phyloP scores from a whole-genome alignment of 805 yeast species.

The Lachancea meyersii region DNA sequence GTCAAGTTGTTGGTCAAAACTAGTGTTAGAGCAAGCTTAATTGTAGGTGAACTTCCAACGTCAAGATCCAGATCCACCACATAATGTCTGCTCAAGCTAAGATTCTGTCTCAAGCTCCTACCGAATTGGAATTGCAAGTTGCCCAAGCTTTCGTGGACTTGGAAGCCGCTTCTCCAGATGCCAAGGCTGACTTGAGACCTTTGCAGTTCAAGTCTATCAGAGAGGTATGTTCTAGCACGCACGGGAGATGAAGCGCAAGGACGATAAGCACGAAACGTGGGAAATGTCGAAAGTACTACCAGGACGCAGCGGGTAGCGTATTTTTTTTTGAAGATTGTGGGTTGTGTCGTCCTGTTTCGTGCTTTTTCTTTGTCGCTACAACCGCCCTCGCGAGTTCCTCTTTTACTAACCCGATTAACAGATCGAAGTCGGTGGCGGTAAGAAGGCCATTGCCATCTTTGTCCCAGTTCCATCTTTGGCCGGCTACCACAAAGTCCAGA shows the following conservation, averaged over 20 bases:
- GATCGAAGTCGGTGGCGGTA: constrained; percentile 96
- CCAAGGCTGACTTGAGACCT: constrained; percentile 96
- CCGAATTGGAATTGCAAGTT: constrained; percentile 98
- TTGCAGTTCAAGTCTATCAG: constrained; percentile 97
- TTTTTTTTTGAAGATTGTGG: too few relatives aligned
- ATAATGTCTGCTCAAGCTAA: constrained; percentile 87
- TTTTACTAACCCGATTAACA: constrained; percentile 14
- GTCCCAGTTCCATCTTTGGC: constrained; percentile 94
- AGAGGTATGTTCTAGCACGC: constrained; percentile 48
- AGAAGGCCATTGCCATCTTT: constrained; percentile 96
- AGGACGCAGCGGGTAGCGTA: too few relatives aligned
- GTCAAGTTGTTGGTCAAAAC: not conserved
- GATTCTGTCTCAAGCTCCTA: constrained; percentile 90
- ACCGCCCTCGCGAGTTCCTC: not conserved
- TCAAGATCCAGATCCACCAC: constrained; percentile 20
- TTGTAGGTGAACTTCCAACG: not conserved
- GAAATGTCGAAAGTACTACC: not conserved
- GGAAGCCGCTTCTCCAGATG: constrained; percentile 88
- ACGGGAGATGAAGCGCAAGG: not conserved
- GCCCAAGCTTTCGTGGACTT: constrained; percentile 97
- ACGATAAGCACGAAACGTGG: too few relatives aligned
- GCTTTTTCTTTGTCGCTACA: too few relatives aligned
- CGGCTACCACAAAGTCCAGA: constrained; percentile 95
- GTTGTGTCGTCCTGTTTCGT: too few relatives aligned
- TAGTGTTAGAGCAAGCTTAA: not conserved